Evolutionary conservation across 257 asterid genomes (phyloP).

Genomic region (Anisodus tanguticus): DNA sequence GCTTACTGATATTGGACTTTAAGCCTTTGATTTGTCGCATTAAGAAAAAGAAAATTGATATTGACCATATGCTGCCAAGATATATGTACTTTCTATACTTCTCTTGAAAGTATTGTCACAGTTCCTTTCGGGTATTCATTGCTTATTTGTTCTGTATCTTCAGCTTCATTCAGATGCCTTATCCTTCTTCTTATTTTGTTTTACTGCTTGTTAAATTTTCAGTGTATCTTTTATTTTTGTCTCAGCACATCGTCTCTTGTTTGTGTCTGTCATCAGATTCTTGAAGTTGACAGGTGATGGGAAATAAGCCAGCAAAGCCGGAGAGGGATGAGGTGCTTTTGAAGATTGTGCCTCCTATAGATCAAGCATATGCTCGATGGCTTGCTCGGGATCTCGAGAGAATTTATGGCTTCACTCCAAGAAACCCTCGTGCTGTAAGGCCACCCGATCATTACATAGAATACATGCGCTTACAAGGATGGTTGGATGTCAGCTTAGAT

Average conservation of each 20-base stretch:
- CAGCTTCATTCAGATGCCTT: constrained; percentile 7
- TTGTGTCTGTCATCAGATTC: background rate
- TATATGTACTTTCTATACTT: background rate
- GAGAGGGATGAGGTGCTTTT: constrained; percentile 54
- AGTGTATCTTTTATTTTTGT: background rate
- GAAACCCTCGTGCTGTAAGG: constrained; percentile 62
- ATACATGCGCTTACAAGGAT: constrained; percentile 84
- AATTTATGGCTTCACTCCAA: constrained; percentile 73
- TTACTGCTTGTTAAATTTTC: background rate
- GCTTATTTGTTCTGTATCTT: background rate
- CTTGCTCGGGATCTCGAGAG: constrained; percentile 78
- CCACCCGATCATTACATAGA: constrained; percentile 90
- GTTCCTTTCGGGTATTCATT: background rate
- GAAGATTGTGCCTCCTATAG: constrained; percentile 80
- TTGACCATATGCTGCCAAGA: background rate
- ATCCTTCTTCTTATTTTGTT: background rate
- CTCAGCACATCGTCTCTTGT: background rate
- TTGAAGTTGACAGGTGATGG: constrained; percentile 53
- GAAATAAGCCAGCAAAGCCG: constrained; percentile 72
- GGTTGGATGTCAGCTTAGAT: constrained; percentile 77
- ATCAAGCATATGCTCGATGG: constrained; percentile 68
- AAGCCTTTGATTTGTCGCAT: background rate
- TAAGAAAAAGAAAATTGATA: background rate
- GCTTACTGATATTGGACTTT: background rate
- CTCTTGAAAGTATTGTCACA: background rate